Percentiles rank a stretch among this genome's conserved stretches.
Conservation (phyloP, 345 rosid species). For the Arabis hirsuta region DNA sequence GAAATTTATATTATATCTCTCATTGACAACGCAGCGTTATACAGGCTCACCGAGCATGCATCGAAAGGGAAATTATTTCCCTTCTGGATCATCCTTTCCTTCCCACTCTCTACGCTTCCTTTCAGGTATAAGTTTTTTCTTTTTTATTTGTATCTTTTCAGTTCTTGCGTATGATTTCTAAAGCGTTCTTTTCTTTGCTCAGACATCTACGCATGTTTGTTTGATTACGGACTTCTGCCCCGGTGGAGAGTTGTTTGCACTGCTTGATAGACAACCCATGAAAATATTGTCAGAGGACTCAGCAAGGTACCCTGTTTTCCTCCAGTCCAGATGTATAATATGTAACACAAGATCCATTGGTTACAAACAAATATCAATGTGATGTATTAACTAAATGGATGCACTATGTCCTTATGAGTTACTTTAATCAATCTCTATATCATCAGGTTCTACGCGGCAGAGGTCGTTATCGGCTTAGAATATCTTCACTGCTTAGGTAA, state of each 20-base stretch:
- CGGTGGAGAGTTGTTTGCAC: conserved; percentile 92
- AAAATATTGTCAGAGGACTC: conserved; percentile 82
- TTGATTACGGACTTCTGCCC: conserved; percentile 96
- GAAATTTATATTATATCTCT: conserved; percentile 28
- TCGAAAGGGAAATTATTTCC: conserved; percentile 91
- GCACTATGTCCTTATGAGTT: neutral
- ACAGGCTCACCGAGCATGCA: conserved; percentile 94
- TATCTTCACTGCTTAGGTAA: conserved; percentile 98
- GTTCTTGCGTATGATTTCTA: neutral
- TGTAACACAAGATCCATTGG: conserved; percentile 20
- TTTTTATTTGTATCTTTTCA: conserved; percentile 21
- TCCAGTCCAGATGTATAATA: neutral
- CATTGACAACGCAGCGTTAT: conserved; percentile 43
- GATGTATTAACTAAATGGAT: conserved; percentile 6
- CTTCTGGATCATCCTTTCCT: conserved; percentile 95
- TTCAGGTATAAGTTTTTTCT: conserved; percentile 62
- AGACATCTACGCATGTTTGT: conserved; percentile 95
- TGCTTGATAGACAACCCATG: conserved; percentile 94
- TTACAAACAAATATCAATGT: conserved; percentile 10
- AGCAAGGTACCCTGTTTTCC: conserved; percentile 61
- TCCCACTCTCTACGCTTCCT: conserved; percentile 86
- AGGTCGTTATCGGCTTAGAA: conserved; percentile 84
- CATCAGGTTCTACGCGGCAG: conserved; percentile 93
- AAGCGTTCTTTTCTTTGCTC: conserved; percentile 44
- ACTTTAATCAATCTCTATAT: conserved; percentile 9